Evolutionary conservation across 768 basidiomycete species (phyloP).

Genomic region (Sutorius australiensis): DNA sequence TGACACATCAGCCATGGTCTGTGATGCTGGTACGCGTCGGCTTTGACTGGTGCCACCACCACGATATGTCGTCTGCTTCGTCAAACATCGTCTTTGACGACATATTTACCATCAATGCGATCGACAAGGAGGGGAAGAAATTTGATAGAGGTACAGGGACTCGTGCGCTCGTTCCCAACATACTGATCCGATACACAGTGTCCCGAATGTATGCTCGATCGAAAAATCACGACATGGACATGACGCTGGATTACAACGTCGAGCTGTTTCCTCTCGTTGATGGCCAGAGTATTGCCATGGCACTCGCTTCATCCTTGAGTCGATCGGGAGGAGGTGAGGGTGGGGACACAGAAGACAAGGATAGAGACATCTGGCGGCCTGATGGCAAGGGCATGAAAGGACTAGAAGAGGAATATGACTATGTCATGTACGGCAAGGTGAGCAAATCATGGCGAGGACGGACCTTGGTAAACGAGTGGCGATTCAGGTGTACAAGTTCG

Average conservation of each 20-base stretch:
- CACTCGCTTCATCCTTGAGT: slow-evolving; percentile 77
- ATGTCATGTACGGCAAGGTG: slow-evolving; percentile 99
- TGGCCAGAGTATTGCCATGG: slow-evolving; percentile 76
- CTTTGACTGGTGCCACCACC: too few relatives aligned
- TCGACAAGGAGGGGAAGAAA: slow-evolving; percentile 93
- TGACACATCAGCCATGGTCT: too few relatives aligned
- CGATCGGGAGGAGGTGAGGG: slow-evolving; percentile 52
- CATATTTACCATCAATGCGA: slow-evolving; percentile 79
- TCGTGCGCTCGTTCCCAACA: not conserved
- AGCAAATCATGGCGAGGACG: not conserved
- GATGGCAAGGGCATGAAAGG: slow-evolving; percentile 78
- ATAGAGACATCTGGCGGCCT: slow-evolving; percentile 78
- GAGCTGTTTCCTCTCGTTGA: slow-evolving; percentile 77
- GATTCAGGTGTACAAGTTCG: slow-evolving; percentile 90
- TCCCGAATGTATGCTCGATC: slow-evolving; percentile 88
- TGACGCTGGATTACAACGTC: slow-evolving; percentile 91
- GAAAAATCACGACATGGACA: slow-evolving; percentile 87
- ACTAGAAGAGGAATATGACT: slow-evolving; percentile 94
- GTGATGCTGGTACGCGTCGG: too few relatives aligned
- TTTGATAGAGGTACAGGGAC: slow-evolving; percentile 84
- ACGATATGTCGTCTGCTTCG: slow-evolving; percentile 49
- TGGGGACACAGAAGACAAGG: slow-evolving; percentile 61
- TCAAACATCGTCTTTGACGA: slow-evolving; percentile 91
- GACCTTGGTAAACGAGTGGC: slow-evolving; percentile 8
- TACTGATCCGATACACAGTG: slow-evolving; percentile 54